Base-by-base conservation (phyloP, 2,329 filamentous ascomycete genomes). In the Sporothrix variecibatus region DNA sequence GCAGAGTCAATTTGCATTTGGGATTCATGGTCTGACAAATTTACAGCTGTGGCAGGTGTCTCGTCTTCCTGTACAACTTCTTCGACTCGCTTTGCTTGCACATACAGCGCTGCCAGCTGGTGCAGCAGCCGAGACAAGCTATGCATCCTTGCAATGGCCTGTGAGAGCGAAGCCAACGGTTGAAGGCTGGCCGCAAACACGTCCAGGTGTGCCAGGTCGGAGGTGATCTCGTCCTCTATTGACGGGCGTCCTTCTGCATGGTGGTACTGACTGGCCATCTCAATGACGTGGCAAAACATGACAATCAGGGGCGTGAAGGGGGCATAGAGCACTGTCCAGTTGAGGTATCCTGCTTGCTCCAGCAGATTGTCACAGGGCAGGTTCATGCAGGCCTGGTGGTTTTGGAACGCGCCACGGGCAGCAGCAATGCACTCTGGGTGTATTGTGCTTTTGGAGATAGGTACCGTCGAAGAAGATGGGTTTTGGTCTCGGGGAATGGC, bases 61-160 rank as follows among this genome's bases (percentile, higher is more conserved):
- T 64, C 31, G 31, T 20, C 31, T 3, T 20, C 58, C 2, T 8
- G 31, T 17, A 7, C 20, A 9, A 8, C 31, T 20, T 64, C 20
- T 40, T 64, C 58, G 58, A 20, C 38, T 23, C 83, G 82, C 78
- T 90, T 91, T 34, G 89, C 87, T 77, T 91, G 87, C 6, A 91
- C 83, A 76, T 92, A 92, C 3, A 91, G 81, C 62, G 84, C 84
- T 7, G 90, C 89, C 6, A 92, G 88, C 72, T 88, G 88, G 75
- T 86, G 85, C 79, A 92, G 89, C 34, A 92, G 85, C 49, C 87
- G 85, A 77, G 88, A 91, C 38, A 92, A 84, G n/a, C 86, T 87
- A 77, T 90, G 87, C 15, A 92, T 83, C 78, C 89, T 90, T 38
- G 87, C 85, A 28, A 90, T 85, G 1, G 88, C 86, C 78, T 91